phyloP scores from a whole-genome alignment of 352 stramenopile species.

The Phytophthora hybrid region DNA sequence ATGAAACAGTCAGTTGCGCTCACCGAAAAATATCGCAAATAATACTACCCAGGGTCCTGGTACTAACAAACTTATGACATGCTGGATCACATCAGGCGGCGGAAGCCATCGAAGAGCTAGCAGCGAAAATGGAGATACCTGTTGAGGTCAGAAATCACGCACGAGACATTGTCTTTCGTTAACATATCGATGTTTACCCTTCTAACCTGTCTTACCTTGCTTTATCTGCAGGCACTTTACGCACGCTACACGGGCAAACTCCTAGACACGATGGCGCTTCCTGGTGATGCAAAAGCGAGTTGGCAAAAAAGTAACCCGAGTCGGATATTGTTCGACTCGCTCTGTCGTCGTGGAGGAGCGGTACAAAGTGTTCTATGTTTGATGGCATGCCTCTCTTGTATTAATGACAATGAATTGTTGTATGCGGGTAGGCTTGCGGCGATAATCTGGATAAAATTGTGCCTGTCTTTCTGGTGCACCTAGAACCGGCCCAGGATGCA shows the following conservation, averaged over 20 bases:
- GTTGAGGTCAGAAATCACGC: conserved; percentile 48
- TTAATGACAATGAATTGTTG: background rate
- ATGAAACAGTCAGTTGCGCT: conserved; percentile 55
- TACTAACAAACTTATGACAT: conserved; percentile 1
- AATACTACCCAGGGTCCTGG: background rate
- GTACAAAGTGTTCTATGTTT: conserved; percentile 38
- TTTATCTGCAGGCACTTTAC: conserved; percentile 59
- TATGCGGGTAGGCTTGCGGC: conserved; percentile 57
- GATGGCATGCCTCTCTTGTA: background rate
- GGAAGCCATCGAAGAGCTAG: conserved; percentile 45
- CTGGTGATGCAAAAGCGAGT: conserved; percentile 36
- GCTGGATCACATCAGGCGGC: conserved; percentile 46
- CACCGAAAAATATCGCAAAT: background rate
- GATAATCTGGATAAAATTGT: conserved; percentile 67
- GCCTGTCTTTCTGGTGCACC: conserved; percentile 70
- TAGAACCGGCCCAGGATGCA: conserved; percentile 70
- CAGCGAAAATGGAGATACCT: conserved; percentile 34
- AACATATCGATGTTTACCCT: background rate
- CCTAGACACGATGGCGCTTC: conserved; percentile 60
- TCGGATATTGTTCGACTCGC: conserved; percentile 79
- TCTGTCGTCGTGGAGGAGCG: conserved; percentile 69
- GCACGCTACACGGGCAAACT: conserved; percentile 59
- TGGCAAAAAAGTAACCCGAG: conserved; percentile 76
- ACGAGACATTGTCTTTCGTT: background rate
- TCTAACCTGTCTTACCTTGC: background rate